Evolutionary conservation across 768 basidiomycete species (phyloP).

Genomic region (Lactifluus piperatus): DNA sequence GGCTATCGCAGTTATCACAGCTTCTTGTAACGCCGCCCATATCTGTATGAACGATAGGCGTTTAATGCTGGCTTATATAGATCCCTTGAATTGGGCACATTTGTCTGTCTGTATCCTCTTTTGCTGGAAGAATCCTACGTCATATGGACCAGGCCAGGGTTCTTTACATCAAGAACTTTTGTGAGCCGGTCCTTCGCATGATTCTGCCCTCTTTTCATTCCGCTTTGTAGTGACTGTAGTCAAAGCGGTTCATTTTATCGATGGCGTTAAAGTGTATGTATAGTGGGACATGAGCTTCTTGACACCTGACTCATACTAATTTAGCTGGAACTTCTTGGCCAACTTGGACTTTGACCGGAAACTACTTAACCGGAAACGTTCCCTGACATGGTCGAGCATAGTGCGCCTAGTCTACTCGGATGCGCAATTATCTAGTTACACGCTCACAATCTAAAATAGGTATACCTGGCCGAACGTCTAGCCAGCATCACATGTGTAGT

Average conservation of each 20-base stretch:
- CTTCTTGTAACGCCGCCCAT: neutral
- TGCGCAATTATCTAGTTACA: neutral
- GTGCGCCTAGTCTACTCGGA: neutral
- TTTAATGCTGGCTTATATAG: neutral
- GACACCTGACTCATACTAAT: neutral
- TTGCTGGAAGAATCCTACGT: neutral
- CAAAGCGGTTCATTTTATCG: slow-evolving; percentile 7
- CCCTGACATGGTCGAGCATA: neutral
- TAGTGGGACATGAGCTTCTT: neutral
- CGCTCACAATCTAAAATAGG: neutral
- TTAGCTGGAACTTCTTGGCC: neutral
- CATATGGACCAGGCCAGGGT: neutral
- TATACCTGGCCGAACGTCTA: neutral
- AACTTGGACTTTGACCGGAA: slow-evolving; percentile 7
- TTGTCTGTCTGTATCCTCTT: neutral
- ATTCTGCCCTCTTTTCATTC: neutral
- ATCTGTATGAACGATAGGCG: neutral
- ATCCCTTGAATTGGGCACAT: neutral
- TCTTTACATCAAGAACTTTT: neutral
- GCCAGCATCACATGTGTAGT: neutral
- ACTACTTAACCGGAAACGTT: neutral
- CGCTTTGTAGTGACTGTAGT: neutral
- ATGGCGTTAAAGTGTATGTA: slow-evolving; percentile 1
- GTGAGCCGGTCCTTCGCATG: neutral
- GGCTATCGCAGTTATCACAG: neutral